Base-by-base conservation (phyloP, 805 yeast genomes). In the Suhomyces faveliae region DNA sequence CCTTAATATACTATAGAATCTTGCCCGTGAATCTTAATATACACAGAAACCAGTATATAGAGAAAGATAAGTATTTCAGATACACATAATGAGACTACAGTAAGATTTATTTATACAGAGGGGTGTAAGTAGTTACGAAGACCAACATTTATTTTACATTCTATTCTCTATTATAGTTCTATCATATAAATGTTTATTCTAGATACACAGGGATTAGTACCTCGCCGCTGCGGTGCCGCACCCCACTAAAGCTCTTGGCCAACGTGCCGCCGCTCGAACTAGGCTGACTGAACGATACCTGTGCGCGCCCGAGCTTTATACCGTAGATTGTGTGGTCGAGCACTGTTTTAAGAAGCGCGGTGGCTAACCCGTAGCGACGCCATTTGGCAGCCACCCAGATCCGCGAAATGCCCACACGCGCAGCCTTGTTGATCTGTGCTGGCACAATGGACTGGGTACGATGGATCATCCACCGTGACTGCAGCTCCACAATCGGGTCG, bases 241-340 rank as follows among this genome's bases (percentile, higher is more conserved):
- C 78, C 0, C 85, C 82, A 57, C 81, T 83, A 57, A 79, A 84
- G 24, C 59, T 64, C 27, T 61, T 62, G 0, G 90, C 89, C 25
- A 85, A 68, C 48, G 74, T 71, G 1, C 82, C 81, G 0, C 92
- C 92, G 48, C 76, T 73, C 43, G 73, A 78, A 49, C 87, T 81
- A 0, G 91, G 90, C 60, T 85, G 92, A 39, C 88, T 82, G 80
- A 88, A 85, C 0, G 83, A 87, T 15, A 85, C 60, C 49, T 79
- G 74, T 12, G 51, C 53, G 47, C 63, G 75, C 2, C 64, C 63
- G 11, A 84, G 53, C 0, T 20, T 43, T 47, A 76, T 57, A 0
- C 88, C 89, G 56, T 78, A 79, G 1, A 83, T 63, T 20, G 79
- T 65, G 46, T 78, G 54, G 1, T 58, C 58, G 45, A 73, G 62